These are phyloP conservation scores for Fonsecaea nubica DNA, from an alignment of 2,329 filamentous ascomycete species.

Conservation along the genomic window DNA sequence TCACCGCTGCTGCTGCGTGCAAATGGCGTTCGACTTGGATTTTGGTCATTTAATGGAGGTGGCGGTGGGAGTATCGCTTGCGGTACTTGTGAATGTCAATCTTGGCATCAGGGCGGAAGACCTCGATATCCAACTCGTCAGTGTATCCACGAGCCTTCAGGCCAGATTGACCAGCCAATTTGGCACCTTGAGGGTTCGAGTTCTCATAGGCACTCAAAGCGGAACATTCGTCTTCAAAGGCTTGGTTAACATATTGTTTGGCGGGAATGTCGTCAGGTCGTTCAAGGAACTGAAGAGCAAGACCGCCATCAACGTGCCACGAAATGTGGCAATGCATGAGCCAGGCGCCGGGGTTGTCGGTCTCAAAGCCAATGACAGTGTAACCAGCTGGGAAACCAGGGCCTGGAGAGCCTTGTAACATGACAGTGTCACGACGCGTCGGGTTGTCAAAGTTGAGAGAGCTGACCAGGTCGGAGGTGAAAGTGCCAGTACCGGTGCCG, in stretches of 20 bases:
- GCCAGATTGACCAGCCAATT: conserved; percentile 27
- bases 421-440: conserved; percentile 69
- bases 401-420: conserved; percentile 33
- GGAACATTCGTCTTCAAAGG: conserved; percentile 36
- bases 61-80: conserved; percentile 26
- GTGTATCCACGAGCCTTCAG: conserved; percentile 27
- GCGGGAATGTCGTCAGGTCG: conserved; percentile 34
- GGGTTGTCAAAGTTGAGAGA: conserved; percentile 65
- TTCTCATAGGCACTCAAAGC: conserved; percentile 24
- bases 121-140: conserved; percentile 21
- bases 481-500: conserved; percentile 57
- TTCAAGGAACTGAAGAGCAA: conserved; percentile 57
- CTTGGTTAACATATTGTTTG: conserved; percentile 25
- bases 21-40: conserved; percentile 4
- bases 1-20: conserved; percentile 25
- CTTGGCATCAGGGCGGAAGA: conserved; percentile 21
- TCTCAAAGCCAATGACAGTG: conserved; percentile 64
- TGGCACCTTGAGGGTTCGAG: conserved; percentile 23
- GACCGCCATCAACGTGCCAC: conserved; percentile 74
- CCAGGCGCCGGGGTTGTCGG: conserved; percentile 63
- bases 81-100: conserved; percentile 27
- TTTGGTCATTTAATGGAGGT: conserved; percentile 22
- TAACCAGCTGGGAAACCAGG: conserved; percentile 53
- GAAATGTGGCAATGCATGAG: conserved; percentile 82
- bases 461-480: conserved; percentile 60